Evolutionary conservation across 225 moss, liverwort and hornwort genomes (phyloP).

Genomic region (Anthoceros angustus): DNA sequence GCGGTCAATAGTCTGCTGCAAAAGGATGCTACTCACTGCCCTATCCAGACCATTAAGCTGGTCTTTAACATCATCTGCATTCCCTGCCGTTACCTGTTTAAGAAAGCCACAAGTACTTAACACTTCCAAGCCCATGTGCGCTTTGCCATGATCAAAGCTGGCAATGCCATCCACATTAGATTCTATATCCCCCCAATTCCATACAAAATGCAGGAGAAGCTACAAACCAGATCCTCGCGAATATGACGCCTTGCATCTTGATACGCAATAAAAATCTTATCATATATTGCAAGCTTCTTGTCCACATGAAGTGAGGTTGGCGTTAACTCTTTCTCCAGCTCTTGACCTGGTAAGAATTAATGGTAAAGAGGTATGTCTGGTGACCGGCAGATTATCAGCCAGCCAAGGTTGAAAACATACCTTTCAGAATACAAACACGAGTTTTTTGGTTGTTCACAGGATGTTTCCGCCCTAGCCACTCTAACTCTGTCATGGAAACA

Average conservation of each 20-base stretch:
- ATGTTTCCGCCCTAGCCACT: slow-evolving; percentile 75
- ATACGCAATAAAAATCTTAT: slow-evolving; percentile 82
- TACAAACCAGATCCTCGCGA: slow-evolving; percentile 79
- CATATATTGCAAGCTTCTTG: slow-evolving; percentile 72
- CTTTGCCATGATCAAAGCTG: too few relatives aligned
- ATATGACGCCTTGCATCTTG: slow-evolving; percentile 91
- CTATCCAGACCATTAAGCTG: slow-evolving; percentile 70
- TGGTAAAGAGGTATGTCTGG: not conserved
- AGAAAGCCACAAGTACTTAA: not conserved
- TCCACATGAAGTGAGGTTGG: slow-evolving; percentile 40
- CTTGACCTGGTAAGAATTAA: slow-evolving; percentile 42
- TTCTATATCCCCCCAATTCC: not conserved
- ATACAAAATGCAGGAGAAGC: not conserved
- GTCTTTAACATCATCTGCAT: slow-evolving; percentile 82
- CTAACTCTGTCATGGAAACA: slow-evolving; percentile 69
- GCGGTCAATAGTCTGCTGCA: slow-evolving; percentile 73
- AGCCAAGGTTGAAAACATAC: slow-evolving; percentile 13
- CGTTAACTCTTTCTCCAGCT: slow-evolving; percentile 64
- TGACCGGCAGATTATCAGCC: not conserved
- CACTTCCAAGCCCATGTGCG: not conserved
- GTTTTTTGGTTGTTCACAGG: slow-evolving; percentile 86
- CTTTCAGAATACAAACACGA: slow-evolving; percentile 79
- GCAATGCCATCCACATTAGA: too few relatives aligned
- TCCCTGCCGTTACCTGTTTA: slow-evolving; percentile 61
- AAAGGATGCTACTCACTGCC: slow-evolving; percentile 72